These are phyloP conservation scores for Termitomyces sp. DNA, from an alignment of 768 basidiomycete genomes.

Conservation along the genomic window DNA sequence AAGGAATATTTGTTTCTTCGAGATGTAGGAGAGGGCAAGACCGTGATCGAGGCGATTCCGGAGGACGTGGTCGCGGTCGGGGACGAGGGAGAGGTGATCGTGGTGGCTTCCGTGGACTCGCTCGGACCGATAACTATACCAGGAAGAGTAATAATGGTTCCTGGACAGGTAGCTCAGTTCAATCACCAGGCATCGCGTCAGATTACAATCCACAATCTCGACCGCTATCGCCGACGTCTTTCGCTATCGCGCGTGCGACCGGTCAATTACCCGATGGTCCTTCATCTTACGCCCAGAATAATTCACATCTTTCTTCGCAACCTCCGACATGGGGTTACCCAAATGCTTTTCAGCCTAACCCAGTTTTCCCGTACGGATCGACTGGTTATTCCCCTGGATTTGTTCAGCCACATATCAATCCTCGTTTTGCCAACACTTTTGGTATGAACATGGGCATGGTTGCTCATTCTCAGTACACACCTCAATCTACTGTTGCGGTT, in stretches of 20 bases:
- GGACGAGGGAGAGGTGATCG: constrained; percentile 27
- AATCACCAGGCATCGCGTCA: constrained; percentile 14
- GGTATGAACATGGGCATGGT: constrained; percentile 37
- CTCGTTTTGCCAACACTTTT: constrained; percentile 66
- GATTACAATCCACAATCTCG: constrained; percentile 25
- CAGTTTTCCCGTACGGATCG: constrained; percentile 14
- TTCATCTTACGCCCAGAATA: constrained; percentile 10
- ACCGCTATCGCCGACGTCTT: constrained; percentile 37
- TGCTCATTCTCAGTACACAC: constrained; percentile 10
- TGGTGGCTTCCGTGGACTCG: constrained; percentile 22
- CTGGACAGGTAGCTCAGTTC: constrained; percentile 14
- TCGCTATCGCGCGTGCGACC: constrained; percentile 39
- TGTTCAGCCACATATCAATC: constrained; percentile 83
- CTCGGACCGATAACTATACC: constrained; percentile 7
- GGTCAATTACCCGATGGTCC: constrained; percentile 30
- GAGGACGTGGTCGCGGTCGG: constrained; percentile 28
- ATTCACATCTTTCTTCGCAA: neutral
- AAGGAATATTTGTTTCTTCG: neutral
- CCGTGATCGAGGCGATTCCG: constrained; percentile 32
- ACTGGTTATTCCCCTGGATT: constrained; percentile 16
- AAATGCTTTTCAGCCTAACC: constrained; percentile 12
- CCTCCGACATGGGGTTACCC: constrained; percentile 11
- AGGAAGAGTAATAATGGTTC: constrained; percentile 12
- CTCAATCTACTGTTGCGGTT: constrained; percentile 4
- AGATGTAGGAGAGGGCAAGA: constrained; percentile 21